Conservation (phyloP, 495 filamentous ascomycete genomes). For the Penicillium crystallinum region DNA sequence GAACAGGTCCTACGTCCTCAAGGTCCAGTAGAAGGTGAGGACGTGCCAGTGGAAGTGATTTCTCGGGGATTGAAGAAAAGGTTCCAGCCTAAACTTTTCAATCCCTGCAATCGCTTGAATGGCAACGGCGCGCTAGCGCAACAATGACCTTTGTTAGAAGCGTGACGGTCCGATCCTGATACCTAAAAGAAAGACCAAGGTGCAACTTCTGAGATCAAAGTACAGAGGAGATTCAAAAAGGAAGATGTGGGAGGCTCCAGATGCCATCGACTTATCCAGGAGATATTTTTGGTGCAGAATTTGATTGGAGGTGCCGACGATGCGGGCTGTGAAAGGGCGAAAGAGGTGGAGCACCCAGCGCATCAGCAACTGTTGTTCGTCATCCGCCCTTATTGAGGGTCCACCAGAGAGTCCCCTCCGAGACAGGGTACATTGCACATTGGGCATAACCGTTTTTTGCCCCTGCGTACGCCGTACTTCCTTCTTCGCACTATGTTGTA, state of each 20-base stretch:
- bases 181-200: neutral
- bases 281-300: constrained; percentile 28
- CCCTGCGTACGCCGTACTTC: neutral
- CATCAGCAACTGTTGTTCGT: constrained; percentile 15
- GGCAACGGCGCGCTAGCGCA: neutral
- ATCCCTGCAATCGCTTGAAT: neutral
- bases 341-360: constrained; percentile 13
- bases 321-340: constrained; percentile 11
- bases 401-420: constrained; percentile 16
- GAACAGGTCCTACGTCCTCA: constrained; percentile 10
- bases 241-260: neutral
- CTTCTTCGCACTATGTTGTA: neutral
- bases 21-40: neutral
- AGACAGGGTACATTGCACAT: constrained; percentile 7
- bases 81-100: neutral
- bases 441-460: neutral
- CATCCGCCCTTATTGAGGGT: constrained; percentile 10
- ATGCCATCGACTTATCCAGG: constrained; percentile 9
- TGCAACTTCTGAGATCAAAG: neutral
- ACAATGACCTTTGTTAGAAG: neutral
- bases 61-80: neutral
- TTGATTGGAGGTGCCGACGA: constrained; percentile 19
- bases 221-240: neutral
- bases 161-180: neutral
- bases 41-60: neutral